These are phyloP conservation scores for Cyclospora cayetanensis DNA, from an alignment of 169 alveolate genomes.

Conservation along the genomic window DNA sequence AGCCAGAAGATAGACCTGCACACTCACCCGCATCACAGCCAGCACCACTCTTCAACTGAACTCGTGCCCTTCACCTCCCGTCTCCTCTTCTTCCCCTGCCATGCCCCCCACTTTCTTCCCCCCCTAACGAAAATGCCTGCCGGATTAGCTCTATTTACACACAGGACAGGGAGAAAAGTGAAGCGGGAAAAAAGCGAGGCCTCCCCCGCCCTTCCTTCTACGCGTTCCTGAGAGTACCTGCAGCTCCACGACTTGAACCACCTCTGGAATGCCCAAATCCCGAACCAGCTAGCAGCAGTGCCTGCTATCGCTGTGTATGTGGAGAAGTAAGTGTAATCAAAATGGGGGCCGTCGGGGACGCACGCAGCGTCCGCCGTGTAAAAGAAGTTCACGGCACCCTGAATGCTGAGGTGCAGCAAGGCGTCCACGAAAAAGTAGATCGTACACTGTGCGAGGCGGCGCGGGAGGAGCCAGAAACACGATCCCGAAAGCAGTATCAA, in stretches of 20 bases:
- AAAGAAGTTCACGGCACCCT: conserved; percentile 57
- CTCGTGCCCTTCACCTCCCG: too few relatives aligned
- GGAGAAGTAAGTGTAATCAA: conserved; percentile 52
- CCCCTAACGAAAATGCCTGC: too few relatives aligned
- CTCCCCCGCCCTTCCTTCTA: too few relatives aligned
- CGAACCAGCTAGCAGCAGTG: not conserved
- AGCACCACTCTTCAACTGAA: too few relatives aligned
- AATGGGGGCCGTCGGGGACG: conserved; percentile 64
- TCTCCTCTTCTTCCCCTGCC: too few relatives aligned
- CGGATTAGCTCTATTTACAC: too few relatives aligned
- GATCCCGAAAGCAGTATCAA: not conserved
- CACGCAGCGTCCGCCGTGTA: conserved; percentile 55
- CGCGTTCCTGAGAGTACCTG: not conserved
- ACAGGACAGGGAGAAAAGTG: too few relatives aligned
- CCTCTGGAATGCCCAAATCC: conserved; percentile 19
- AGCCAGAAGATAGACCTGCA: conserved; percentile 33
- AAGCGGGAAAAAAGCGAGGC: too few relatives aligned
- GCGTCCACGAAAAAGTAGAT: not conserved
- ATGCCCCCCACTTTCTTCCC: too few relatives aligned
- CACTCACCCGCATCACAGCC: not conserved
- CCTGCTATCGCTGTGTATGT: conserved; percentile 44
- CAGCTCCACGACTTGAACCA: not conserved
- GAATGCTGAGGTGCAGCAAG: not conserved
- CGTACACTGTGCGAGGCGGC: conserved; percentile 3
- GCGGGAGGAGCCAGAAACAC: not conserved